These are phyloP conservation scores for Pseudophaeomoniella oleicola DNA, from an alignment of 2,329 filamentous ascomycete genomes.

Conservation along the genomic window DNA sequence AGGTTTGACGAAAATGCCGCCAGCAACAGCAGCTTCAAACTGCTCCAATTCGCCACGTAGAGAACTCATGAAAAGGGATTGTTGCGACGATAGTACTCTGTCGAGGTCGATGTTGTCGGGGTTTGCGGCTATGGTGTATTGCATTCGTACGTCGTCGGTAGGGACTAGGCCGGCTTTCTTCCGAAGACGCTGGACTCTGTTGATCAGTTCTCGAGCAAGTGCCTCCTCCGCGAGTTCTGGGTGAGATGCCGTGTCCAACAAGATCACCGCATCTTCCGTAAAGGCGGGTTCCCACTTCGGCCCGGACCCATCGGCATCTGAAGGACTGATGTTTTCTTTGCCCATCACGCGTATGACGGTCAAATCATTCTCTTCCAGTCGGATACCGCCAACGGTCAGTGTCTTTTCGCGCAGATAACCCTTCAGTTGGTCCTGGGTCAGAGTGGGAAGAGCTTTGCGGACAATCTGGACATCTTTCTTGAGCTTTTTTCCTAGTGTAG, in stretches of 20 bases:
- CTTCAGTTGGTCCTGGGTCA: conserved; percentile 59
- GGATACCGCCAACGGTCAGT: conserved; percentile 63
- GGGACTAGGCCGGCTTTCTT: conserved; percentile 72
- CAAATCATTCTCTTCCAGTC: conserved; percentile 57
- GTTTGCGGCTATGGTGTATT: conserved; percentile 59
- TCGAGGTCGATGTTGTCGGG: conserved; percentile 53
- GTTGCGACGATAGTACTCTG: background rate
- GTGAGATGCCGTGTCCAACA: conserved; percentile 63
- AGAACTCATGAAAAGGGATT: background rate
- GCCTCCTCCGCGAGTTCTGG: conserved; percentile 66
- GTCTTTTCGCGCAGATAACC: conserved; percentile 51
- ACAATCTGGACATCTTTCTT: conserved; percentile 73
- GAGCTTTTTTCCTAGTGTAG: conserved; percentile 71
- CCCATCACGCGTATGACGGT: conserved; percentile 58
- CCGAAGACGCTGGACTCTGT: conserved; percentile 66
- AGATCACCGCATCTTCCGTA: conserved; percentile 57
- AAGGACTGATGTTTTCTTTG: conserved; percentile 61
- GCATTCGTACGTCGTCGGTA: conserved; percentile 76
- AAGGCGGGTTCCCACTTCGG: conserved; percentile 1
- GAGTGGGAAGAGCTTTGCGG: conserved; percentile 59
- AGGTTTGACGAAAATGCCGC: background rate
- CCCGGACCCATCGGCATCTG: background rate
- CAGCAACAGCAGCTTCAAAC: background rate
- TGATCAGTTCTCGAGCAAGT: conserved; percentile 66
- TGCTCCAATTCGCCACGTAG: background rate